These are phyloP conservation scores for Exserohilum turcica DNA, from an alignment of 2,329 filamentous ascomycete species.

Conservation along the genomic window DNA sequence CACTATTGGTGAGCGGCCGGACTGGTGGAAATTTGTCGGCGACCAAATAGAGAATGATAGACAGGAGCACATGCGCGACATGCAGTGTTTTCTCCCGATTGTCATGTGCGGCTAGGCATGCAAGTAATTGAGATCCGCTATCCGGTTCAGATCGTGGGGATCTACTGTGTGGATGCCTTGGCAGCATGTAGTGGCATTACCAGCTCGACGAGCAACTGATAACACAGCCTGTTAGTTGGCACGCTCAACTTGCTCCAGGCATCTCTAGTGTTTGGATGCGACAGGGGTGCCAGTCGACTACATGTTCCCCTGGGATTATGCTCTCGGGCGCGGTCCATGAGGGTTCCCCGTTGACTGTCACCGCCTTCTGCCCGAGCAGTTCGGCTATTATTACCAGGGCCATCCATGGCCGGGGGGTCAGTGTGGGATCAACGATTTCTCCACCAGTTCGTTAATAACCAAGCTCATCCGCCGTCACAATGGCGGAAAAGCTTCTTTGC, in stretches of 20 bases:
- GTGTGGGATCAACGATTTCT: constrained; percentile 7
- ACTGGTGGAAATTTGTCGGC: neutral
- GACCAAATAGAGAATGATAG: neutral
- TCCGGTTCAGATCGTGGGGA: neutral
- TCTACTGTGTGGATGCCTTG: neutral
- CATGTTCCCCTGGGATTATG: neutral
- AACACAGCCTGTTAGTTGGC: neutral
- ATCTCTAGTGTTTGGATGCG: neutral
- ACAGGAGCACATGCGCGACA: neutral
- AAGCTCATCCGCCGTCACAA: constrained; percentile 3
- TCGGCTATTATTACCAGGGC: constrained; percentile 3
- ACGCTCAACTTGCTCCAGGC: neutral
- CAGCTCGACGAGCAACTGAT: neutral
- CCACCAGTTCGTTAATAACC: constrained; percentile 10
- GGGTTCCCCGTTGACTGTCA: neutral
- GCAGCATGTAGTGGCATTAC: neutral
- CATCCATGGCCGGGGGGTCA: constrained; percentile 1
- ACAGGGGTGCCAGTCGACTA: neutral
- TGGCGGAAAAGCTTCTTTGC: constrained; percentile 1
- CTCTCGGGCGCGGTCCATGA: neutral
- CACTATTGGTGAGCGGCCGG: constrained; percentile 1
- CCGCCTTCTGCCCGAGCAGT: constrained; percentile 11
- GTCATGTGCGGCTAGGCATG: neutral
- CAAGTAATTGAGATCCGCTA: neutral
- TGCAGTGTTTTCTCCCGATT: neutral